These are phyloP conservation scores for Coniochaeta sp. DNA, from an alignment of 2,329 filamentous ascomycete species.

Conservation along the genomic window DNA sequence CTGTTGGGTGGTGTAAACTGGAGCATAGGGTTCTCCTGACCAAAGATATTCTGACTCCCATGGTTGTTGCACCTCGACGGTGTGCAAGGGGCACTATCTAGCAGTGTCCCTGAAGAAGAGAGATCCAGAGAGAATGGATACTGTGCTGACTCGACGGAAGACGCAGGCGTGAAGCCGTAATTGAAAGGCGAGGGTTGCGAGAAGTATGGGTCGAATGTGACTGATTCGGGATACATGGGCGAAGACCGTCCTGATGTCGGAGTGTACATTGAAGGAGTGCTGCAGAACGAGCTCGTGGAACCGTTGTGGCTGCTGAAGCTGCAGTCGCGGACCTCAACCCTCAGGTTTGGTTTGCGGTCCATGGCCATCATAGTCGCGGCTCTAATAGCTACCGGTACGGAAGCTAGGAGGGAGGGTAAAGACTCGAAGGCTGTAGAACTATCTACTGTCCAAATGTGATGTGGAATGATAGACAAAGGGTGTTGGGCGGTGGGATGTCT, in stretches of 20 bases:
- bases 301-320: conserved; percentile 5
- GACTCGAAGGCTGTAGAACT: neutral
- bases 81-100: conserved; percentile 8
- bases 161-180: conserved; percentile 22
- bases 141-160: conserved; percentile 20
- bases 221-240: conserved; percentile 11
- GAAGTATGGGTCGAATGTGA: conserved; percentile 18
- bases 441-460: neutral
- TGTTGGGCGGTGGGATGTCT: neutral
- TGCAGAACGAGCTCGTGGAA: conserved; percentile 18
- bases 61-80: conserved; percentile 8
- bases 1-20: conserved; percentile 10
- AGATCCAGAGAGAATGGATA: conserved; percentile 6
- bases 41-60: neutral
- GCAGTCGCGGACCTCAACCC: neutral
- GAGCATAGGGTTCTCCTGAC: conserved; percentile 1
- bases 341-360: neutral
- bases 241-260: conserved; percentile 22
- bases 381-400: neutral
- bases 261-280: conserved; percentile 5
- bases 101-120: neutral
- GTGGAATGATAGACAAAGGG: neutral
- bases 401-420: neutral
- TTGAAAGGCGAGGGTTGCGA: conserved; percentile 13
- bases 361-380: neutral